Base-by-base conservation (phyloP, 2,329 filamentous ascomycete species). In the Sporothrix brasiliensis region DNA sequence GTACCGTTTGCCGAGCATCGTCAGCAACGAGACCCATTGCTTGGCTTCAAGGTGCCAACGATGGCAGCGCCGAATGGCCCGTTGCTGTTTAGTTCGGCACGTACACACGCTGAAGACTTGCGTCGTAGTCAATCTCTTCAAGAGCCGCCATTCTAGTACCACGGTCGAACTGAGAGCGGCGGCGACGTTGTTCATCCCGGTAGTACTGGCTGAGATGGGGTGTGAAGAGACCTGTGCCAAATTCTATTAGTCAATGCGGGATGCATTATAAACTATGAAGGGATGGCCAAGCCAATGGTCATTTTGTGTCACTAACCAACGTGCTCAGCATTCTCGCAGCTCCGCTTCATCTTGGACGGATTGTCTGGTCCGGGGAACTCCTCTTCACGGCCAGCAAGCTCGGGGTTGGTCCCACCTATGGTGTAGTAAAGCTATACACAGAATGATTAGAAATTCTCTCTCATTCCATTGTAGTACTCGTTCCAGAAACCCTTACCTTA, bases 271-370 rank as follows among this genome's bases (percentile, higher is more conserved):
- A 13, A 44, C 3, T 4, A 44, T 13, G 41, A 30, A 30, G 14
- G 41, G 41, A 44, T 16, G 11, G 13, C 41, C 41, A 44, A 16
- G 41, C 41, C 41, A 44, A 44, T 3, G 5, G 6, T 16, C n/a
- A 21, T 14, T 13, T 16, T 47, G 27, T n/a, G 21, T 11, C 68
- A 84, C 89, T 79, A 78, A 88, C 93, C 93, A 74, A 94, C 88
- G 76, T 92, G 89, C 77, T 93, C 91, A 1, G 93, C 93, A 78
- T 95, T 96, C 78, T 96, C 92, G 72, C 92, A 91, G 74, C 92
- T 95, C 72, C 93, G 87, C 80, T 93, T 91, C 84, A 95, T 90
- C 82, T 97, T 97, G 0, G 91, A 92, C 69, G 89, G 86, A 76
- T 97, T 97, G 81, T 97, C 92, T 0, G 92, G 90, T 1, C 83